A percentile compares a stretch with the other conserved stretches of the same genome.
These are phyloP conservation scores for Neonectria magnoliae DNA, from an alignment of 2,329 filamentous ascomycete genomes.

Conservation along the genomic window DNA sequence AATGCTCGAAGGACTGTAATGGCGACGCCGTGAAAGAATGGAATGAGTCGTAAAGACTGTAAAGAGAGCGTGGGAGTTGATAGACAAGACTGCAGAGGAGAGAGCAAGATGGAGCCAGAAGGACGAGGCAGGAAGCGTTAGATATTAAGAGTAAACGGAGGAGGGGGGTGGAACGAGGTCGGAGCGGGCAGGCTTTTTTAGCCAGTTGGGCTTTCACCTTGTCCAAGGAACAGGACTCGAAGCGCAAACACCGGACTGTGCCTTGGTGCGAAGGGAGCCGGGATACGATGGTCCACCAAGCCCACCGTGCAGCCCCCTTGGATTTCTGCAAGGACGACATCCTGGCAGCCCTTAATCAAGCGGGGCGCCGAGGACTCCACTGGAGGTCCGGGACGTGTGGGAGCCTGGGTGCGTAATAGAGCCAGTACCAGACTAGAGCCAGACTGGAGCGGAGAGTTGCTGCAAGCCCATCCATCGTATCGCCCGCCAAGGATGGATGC, in stretches of 20 bases:
- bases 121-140: slow-evolving; percentile 38
- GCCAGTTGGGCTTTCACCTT: slow-evolving; percentile 24
- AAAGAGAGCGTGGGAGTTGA: slow-evolving; percentile 37
- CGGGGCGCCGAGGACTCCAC: slow-evolving; percentile 26
- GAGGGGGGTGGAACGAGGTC: slow-evolving; percentile 29
- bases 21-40: slow-evolving; percentile 42
- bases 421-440: too few species aligned
- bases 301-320: slow-evolving; percentile 34
- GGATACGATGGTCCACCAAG: slow-evolving; percentile 32
- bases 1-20: slow-evolving; percentile 45
- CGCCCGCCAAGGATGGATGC: background rate
- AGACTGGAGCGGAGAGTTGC: too few species aligned
- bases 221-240: slow-evolving; percentile 35
- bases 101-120: slow-evolving; percentile 26
- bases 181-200: slow-evolving; percentile 40
- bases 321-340: slow-evolving; percentile 28
- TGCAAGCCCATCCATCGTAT: background rate
- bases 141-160: slow-evolving; percentile 43
- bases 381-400: background rate
- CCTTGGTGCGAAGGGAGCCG: slow-evolving; percentile 27
- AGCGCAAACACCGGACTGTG: slow-evolving; percentile 43
- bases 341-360: slow-evolving; percentile 27
- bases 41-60: slow-evolving; percentile 42
- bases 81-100: slow-evolving; percentile 35
- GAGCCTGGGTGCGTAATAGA: background rate